Evolutionary conservation across 2,329 filamentous ascomycete genomes (phyloP).

Genomic region (Waltergamsia citrina): DNA sequence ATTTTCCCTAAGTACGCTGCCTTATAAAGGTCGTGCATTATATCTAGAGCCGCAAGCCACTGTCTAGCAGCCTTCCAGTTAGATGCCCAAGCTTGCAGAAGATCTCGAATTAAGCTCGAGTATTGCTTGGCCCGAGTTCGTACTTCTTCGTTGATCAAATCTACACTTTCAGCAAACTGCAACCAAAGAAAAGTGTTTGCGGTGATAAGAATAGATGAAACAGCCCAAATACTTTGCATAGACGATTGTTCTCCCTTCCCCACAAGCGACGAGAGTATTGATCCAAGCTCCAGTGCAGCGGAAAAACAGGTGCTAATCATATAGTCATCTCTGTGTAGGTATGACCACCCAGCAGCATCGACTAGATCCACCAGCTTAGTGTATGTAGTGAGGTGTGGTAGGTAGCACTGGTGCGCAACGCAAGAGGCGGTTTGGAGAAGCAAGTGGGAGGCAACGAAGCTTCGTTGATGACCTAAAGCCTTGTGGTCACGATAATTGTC

Average conservation of each 20-base stretch:
- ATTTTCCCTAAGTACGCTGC: conserved; percentile 11
- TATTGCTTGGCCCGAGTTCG: conserved; percentile 4
- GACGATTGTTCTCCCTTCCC: background rate
- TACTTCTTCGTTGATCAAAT: background rate
- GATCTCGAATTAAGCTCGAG: conserved; percentile 5
- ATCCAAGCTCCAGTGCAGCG: conserved; percentile 9
- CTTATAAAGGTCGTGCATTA: conserved; percentile 13
- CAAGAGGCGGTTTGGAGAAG: conserved; percentile 11
- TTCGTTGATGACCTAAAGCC: conserved; percentile 8
- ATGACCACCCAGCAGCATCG: conserved; percentile 12
- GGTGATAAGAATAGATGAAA: conserved; percentile 8
- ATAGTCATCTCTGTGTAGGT: conserved; percentile 8
- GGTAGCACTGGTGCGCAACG: conserved; percentile 13
- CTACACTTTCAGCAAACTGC: conserved; percentile 8
- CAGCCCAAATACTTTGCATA: conserved; percentile 11
- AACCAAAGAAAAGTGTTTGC: conserved; percentile 12
- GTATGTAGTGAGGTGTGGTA: conserved; percentile 11
- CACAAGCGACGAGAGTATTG: conserved; percentile 9
- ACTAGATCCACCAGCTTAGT: conserved; percentile 10
- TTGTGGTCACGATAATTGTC: conserved; percentile 8
- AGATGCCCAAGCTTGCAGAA: conserved; percentile 7
- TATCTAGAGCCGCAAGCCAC: conserved; percentile 10
- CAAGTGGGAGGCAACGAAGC: conserved; percentile 13
- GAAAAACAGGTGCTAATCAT: conserved; percentile 10
- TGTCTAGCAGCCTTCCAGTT: conserved; percentile 9